Evolutionary conservation across 495 filamentous ascomycete species (phyloP).

Genomic region (Cudoniella acicularis): DNA sequence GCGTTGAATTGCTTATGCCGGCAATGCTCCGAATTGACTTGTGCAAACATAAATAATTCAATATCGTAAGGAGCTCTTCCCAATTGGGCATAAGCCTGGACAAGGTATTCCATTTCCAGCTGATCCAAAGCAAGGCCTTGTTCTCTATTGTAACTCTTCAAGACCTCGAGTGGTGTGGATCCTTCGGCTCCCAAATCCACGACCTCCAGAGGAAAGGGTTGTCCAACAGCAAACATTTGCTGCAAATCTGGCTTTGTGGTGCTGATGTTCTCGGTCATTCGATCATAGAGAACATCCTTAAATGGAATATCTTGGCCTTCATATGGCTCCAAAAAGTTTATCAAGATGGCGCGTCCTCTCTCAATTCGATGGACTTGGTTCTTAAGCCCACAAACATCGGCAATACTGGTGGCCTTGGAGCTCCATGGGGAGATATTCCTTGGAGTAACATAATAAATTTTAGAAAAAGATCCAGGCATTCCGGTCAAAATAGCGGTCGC

Average conservation of each 20-base stretch:
- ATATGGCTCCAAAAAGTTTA: conserved; percentile 54
- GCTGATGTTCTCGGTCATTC: conserved; percentile 85
- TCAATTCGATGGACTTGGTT: conserved; percentile 77
- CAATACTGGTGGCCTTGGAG: conserved; percentile 90
- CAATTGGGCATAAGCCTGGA: conserved; percentile 73
- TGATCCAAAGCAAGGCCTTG: conserved; percentile 83
- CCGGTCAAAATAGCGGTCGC: not conserved
- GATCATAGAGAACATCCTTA: conserved; percentile 74
- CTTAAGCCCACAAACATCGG: conserved; percentile 82
- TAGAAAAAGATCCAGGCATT: conserved; percentile 12
- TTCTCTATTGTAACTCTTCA: conserved; percentile 76
- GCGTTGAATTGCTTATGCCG: conserved; percentile 89
- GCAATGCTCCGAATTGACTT: conserved; percentile 85
- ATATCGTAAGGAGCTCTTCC: conserved; percentile 71
- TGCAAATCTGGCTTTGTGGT: conserved; percentile 60
- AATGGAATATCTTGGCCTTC: conserved; percentile 51
- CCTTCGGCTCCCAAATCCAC: conserved; percentile 63
- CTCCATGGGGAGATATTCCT: conserved; percentile 96
- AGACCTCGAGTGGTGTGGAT: conserved; percentile 60
- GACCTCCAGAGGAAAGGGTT: conserved; percentile 64
- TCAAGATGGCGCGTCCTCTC: conserved; percentile 68
- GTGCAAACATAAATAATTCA: conserved; percentile 98
- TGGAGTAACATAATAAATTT: conserved; percentile 65
- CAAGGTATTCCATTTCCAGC: conserved; percentile 89
- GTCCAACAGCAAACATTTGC: conserved; percentile 74